Percentiles rank a stretch among this genome's conserved stretches.
Conservation (phyloP, 495 filamentous ascomycete species). For the Penicillium lividum region DNA sequence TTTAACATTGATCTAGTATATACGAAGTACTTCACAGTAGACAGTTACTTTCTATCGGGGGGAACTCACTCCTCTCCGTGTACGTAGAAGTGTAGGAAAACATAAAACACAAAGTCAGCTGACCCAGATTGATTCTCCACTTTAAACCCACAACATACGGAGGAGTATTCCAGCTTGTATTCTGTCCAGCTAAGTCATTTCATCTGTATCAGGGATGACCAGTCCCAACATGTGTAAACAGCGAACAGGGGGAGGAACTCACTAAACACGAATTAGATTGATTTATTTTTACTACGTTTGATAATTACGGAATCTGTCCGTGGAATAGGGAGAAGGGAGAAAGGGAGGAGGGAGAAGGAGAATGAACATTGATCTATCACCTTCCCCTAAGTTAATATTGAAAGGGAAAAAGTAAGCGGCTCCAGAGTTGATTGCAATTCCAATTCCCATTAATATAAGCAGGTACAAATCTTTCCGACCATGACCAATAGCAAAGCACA, state of each 20-base stretch:
- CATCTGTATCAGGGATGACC: background rate
- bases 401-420: background rate
- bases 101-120: constrained; percentile 6
- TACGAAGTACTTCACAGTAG: no score
- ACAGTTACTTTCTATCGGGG: no score
- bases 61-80: no score
- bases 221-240: background rate
- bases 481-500: constrained; percentile 13
- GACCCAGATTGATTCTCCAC: background rate
- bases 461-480: constrained; percentile 13
- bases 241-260: background rate
- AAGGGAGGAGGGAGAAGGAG: constrained; percentile 3
- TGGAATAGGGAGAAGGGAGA: constrained; percentile 2
- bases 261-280: no score
- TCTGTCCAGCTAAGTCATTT: background rate
- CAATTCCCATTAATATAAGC: background rate
- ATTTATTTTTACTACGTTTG: no score
- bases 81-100: background rate
- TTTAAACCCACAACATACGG: background rate
- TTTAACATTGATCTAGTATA: no score
- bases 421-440: constrained; percentile 8
- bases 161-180: background rate
- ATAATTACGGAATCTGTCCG: constrained; percentile 13
- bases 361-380: constrained; percentile 20
- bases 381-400: background rate